A percentile compares a stretch with the other conserved stretches of the same genome.
Evolutionary conservation across 495 filamentous ascomycete species (phyloP).

Genomic region (Evansstolkia leycettana): DNA sequence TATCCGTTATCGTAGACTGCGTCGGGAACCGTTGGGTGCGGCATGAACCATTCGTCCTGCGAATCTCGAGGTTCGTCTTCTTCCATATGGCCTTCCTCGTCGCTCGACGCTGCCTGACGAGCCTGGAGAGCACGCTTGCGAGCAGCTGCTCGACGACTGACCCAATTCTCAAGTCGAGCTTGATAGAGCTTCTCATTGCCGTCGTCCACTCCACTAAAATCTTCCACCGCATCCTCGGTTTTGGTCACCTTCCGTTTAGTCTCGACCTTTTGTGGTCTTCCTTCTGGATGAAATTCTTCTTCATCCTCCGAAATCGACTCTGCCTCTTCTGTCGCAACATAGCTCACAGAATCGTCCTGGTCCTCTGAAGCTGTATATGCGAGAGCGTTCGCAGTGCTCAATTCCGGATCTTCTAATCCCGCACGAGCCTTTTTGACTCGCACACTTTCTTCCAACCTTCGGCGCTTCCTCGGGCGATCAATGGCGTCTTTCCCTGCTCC

Average conservation of each 20-base stretch:
- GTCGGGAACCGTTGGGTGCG: conserved; percentile 69
- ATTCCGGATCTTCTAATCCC: too few species aligned
- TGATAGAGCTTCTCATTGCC: conserved; percentile 82
- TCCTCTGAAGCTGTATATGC: conserved; percentile 22
- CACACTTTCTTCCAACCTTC: conserved; percentile 14
- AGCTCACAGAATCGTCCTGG: conserved; percentile 30
- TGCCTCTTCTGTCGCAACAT: conserved; percentile 23
- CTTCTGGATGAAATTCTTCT: conserved; percentile 21
- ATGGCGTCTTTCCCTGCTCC: too few species aligned
- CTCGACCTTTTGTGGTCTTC: conserved; percentile 10
- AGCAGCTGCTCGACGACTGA: conserved; percentile 51
- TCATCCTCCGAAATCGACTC: conserved; percentile 21
- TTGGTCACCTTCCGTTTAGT: conserved; percentile 22
- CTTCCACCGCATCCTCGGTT: conserved; percentile 41
- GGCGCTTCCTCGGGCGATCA: conserved; percentile 25
- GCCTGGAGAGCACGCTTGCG: conserved; percentile 32
- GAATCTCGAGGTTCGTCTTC: conserved; percentile 11
- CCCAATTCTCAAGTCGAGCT: conserved; percentile 63
- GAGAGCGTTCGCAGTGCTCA: conserved; percentile 26
- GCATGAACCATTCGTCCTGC: conserved; percentile 63
- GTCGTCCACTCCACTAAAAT: conserved; percentile 73
- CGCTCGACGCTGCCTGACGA: conserved; percentile 11
- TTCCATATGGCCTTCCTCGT: conserved; percentile 10
- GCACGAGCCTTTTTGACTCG: conserved; percentile 10
- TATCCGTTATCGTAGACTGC: conserved; percentile 61